Percentiles rank a stretch among this genome's conserved stretches.
Conservation (phyloP, 805 yeast genomes). For the Helenozyma rhizophorensis region DNA sequence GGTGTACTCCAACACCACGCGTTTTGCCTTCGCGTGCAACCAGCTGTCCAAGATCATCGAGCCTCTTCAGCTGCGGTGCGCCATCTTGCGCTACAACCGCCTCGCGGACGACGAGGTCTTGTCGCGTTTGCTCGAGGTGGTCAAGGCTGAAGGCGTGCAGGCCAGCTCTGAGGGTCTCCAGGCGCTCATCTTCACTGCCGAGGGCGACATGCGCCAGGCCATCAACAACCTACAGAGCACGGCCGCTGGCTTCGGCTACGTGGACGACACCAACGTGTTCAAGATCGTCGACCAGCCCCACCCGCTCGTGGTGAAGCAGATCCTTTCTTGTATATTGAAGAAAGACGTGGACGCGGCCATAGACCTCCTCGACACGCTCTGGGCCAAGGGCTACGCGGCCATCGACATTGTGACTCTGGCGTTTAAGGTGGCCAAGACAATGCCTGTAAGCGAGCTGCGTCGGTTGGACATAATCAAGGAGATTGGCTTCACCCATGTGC, state of each 20-base stretch:
- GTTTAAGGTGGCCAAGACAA: conserved; percentile 78
- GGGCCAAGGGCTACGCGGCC: conserved; percentile 91
- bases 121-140: conserved; percentile 66
- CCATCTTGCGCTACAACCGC: conserved; percentile 80
- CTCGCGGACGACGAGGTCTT: conserved; percentile 82
- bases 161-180: conserved; percentile 87
- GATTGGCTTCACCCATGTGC: conserved; percentile 88
- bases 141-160: conserved; percentile 64
- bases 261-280: conserved; percentile 89
- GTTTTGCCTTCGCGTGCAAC: conserved; percentile 98
- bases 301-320: conserved; percentile 73
- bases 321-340: conserved; percentile 43
- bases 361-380: conserved; percentile 58
- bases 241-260: conserved; percentile 87
- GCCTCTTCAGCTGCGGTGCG: conserved; percentile 95
- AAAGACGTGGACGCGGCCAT: conserved; percentile 60
- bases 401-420: conserved; percentile 89
- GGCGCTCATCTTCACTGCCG: conserved; percentile 91
- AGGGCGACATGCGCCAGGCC: conserved; percentile 99
- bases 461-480: conserved; percentile 76
- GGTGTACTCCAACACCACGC: conserved; percentile 87
- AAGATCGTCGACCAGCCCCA: conserved; percentile 96
- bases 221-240: conserved; percentile 91
- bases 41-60: conserved; percentile 93
- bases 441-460: conserved; percentile 62